Evolutionary conservation across 352 stramenopile genomes (phyloP).

Genomic region (Pythium volutum): DNA sequence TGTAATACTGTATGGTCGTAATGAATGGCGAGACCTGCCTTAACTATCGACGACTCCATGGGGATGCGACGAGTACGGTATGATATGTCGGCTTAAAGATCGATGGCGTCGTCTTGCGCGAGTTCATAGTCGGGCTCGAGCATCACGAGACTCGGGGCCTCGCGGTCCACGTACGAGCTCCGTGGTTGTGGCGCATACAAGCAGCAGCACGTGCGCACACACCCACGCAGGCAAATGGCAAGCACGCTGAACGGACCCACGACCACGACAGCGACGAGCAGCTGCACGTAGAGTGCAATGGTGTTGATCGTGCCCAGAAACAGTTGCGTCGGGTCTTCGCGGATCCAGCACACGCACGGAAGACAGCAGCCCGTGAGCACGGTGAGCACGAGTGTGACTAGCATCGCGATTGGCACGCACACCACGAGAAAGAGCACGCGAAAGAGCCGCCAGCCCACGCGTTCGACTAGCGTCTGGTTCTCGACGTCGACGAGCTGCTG

Average conservation of each 20-base stretch:
- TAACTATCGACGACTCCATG: too few species aligned
- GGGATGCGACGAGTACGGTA: too few species aligned
- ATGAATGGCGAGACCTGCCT: too few species aligned
- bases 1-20: too few species aligned
- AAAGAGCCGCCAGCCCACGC: conserved; percentile 13
- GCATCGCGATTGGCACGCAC: conserved; percentile 18
- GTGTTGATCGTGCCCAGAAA: conserved; percentile 24
- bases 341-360: conserved; percentile 22
- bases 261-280: conserved; percentile 13
- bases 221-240: conserved; percentile 5
- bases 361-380: conserved; percentile 22
- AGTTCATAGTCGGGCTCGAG: background rate
- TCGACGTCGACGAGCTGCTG: conserved; percentile 59
- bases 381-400: conserved; percentile 16
- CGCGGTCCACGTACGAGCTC: background rate
- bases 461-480: conserved; percentile 16
- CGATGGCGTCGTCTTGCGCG: background rate
- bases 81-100: background rate
- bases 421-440: conserved; percentile 16
- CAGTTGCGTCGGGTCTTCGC: conserved; percentile 13
- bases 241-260: conserved; percentile 15
- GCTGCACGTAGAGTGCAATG: conserved; percentile 15
- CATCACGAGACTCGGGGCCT: background rate
- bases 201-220: conserved; percentile 8
- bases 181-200: background rate